A percentile compares a stretch with the other conserved stretches of the same genome.
These are phyloP conservation scores for Limtongozyma cylindracea DNA, from an alignment of 805 yeast genomes.

Conservation along the genomic window DNA sequence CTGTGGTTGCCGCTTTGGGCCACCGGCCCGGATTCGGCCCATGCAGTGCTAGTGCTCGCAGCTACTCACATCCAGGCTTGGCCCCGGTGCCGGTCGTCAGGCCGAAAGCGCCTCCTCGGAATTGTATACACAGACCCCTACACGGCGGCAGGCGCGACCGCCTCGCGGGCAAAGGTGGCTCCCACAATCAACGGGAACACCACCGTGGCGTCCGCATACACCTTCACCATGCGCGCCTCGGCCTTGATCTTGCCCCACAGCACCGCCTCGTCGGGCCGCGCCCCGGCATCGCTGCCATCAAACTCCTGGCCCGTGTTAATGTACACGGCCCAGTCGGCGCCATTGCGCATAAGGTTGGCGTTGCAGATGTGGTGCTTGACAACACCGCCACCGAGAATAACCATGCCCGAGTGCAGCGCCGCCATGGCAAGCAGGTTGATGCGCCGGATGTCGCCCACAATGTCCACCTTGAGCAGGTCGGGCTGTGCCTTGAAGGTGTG, in stretches of 20 bases:
- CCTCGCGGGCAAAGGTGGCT: constrained; percentile 68
- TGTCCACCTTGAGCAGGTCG: constrained; percentile 67
- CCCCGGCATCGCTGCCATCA: constrained; percentile 98
- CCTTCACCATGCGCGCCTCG: constrained; percentile 77
- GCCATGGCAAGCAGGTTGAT: constrained; percentile 91
- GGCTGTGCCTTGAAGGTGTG: constrained; percentile 93
- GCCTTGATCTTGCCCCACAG: constrained; percentile 98
- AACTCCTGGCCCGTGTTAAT: constrained; percentile 97
- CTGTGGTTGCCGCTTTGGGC: no score
- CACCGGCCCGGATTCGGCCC: no score
- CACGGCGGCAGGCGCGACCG: no score
- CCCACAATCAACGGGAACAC: constrained; percentile 95
- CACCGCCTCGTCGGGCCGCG: constrained; percentile 96
- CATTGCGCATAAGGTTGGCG: constrained; percentile 97
- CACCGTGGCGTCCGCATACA: constrained; percentile 83
- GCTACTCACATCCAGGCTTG: no score
- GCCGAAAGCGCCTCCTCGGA: no score
- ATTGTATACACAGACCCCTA: no score
- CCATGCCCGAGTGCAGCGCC: constrained; percentile 86
- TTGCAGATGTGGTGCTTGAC: constrained; percentile 94
- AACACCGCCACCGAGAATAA: constrained; percentile 88
- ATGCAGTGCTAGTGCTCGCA: no score
- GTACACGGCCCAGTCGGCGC: constrained; percentile 94
- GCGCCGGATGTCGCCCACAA: constrained; percentile 79
- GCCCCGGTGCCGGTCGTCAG: no score